Base-by-base conservation (phyloP, 345 rosid species). In the Brassica rapa region DNA sequence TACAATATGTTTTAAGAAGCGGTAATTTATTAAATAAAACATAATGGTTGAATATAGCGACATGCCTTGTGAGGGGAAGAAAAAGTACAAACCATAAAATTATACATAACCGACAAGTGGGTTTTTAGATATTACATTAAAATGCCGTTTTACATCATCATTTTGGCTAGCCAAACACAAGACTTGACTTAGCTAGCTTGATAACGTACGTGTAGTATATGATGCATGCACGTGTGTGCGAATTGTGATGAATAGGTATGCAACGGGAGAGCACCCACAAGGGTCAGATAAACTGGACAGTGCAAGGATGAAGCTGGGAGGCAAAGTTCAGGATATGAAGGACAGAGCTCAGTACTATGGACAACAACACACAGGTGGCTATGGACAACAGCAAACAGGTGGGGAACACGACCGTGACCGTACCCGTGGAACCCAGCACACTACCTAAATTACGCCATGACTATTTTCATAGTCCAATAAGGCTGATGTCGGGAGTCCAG, bases 281-380 rank as follows among this genome's bases (percentile, higher is more conserved):
- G 96, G 92, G 0, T 81, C 89, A 35, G 95, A 90, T 6, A 86
- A 64, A 86, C 77, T 90, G 81, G 95, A 94, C 55, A 84, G 82
- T 14, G 97, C 93, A 2, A 83, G 92, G 61, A 53, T 78, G 88
- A 90, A 87, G 86, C 76, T 92, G 71, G 89, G 89, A 0, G 57
- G 82, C 24, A 92, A 90, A 89, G 89, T 90, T 12, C 78, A 88
- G 33, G 97, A 94, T 77, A 80, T 92, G 82, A 94, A 86, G 83
- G 96, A 90, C 72, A 88, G 85, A 77, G 89, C 90, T 15, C 90
- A 85, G 61, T 89, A 89, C 76, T 86, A 75, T 19, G 90, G 92
- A 5, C 87, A 83, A 72, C 88, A 86, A 59, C 86, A 79, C n/a
- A 79, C 82, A 2, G 82, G 82, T 68, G 75, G 46, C 75, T 86